These are phyloP conservation scores for Leccinum huronense DNA, from an alignment of 1,284 basidiomycete genomes.

Conservation along the genomic window DNA sequence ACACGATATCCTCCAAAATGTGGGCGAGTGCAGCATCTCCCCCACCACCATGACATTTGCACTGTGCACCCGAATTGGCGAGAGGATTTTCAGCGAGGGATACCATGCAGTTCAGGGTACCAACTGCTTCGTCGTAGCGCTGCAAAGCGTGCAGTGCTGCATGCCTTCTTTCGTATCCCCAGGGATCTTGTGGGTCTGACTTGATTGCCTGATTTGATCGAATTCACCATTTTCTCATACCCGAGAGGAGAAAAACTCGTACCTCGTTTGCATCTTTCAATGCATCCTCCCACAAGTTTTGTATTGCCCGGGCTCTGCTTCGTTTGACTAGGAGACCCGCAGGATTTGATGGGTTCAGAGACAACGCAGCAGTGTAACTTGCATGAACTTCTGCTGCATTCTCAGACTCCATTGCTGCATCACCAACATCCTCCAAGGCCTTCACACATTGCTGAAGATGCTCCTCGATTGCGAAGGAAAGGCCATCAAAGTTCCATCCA, in stretches of 20 bases:
- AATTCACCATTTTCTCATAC: neutral
- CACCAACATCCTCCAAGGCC: neutral
- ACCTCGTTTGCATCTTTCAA: neutral
- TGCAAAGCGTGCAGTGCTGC: neutral
- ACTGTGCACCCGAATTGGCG: neutral
- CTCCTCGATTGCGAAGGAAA: neutral
- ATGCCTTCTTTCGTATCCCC: neutral
- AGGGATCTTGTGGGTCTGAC: neutral
- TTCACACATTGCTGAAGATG: neutral
- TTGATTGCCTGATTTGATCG: neutral
- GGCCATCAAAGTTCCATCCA: conserved; percentile 5
- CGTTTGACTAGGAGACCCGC: conserved; percentile 15
- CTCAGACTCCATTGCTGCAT: neutral
- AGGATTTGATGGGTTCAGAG: neutral
- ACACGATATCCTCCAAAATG: neutral
- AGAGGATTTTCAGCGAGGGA: neutral
- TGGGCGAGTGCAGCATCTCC: neutral
- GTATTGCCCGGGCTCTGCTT: conserved; percentile 4
- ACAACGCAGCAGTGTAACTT: conserved; percentile 6
- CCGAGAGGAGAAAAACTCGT: neutral
- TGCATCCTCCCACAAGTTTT: neutral
- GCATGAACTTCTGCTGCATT: neutral
- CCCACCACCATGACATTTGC: neutral
- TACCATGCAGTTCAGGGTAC: neutral
- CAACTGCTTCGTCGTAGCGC: neutral